These are phyloP conservation scores for Lipomyces kockii DNA, from an alignment of 805 yeast genomes.

Conservation along the genomic window DNA sequence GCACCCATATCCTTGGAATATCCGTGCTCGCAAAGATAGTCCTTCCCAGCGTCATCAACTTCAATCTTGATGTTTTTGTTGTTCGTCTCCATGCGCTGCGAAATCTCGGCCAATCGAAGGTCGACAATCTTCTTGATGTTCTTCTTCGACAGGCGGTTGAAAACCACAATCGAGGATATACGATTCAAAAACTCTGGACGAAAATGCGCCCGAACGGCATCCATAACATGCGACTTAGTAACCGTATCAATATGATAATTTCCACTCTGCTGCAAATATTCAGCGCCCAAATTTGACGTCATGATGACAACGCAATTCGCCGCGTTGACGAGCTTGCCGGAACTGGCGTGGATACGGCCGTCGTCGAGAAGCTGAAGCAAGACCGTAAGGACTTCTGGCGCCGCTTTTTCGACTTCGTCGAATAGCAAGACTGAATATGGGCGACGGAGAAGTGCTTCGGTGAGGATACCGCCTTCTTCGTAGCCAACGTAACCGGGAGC, in stretches of 20 bases:
- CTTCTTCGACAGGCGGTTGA: constrained; percentile 88
- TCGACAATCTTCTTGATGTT: constrained; percentile 92
- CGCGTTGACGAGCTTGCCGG: constrained; percentile 91
- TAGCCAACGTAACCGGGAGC: constrained; percentile 98
- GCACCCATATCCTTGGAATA: constrained; percentile 96
- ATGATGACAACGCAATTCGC: constrained; percentile 90
- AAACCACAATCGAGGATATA: constrained; percentile 88
- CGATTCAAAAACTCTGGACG: constrained; percentile 97
- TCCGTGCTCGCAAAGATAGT: constrained; percentile 82
- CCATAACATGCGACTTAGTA: constrained; percentile 80
- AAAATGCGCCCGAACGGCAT: constrained; percentile 82
- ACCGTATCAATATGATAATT: constrained; percentile 61
- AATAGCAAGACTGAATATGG: constrained; percentile 96
- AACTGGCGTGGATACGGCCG: constrained; percentile 93
- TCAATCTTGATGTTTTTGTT: constrained; percentile 77
- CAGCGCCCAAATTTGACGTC: constrained; percentile 98
- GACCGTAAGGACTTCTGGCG: constrained; percentile 94
- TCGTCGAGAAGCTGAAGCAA: constrained; percentile 92
- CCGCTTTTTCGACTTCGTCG: constrained; percentile 98
- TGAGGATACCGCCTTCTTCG: constrained; percentile 95
- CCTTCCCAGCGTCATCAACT: constrained; percentile 76
- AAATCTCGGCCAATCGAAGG: constrained; percentile 82
- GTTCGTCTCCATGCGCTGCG: constrained; percentile 79
- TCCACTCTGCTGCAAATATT: constrained; percentile 72
- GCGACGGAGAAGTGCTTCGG: constrained; percentile 86